These are phyloP conservation scores for Neurospora hispaniola DNA, from an alignment of 495 filamentous ascomycete species.

Conservation along the genomic window DNA sequence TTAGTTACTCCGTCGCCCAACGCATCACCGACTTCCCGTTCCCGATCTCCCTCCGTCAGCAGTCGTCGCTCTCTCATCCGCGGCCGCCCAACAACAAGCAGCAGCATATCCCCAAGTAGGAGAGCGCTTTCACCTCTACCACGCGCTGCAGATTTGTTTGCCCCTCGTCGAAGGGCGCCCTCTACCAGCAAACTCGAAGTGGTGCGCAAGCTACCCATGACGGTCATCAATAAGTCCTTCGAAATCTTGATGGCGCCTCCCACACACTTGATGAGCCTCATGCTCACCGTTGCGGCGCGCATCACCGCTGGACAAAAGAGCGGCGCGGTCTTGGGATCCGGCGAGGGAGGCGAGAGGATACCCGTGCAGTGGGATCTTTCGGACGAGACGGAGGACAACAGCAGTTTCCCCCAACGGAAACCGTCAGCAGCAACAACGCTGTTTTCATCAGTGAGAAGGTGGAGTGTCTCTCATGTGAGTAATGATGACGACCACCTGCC, in stretches of 20 bases:
- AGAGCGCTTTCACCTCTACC: slow-evolving; percentile 63
- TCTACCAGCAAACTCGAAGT: slow-evolving; percentile 21
- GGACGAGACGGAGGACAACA: slow-evolving; percentile 28
- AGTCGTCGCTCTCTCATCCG: slow-evolving; percentile 12
- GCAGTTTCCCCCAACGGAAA: slow-evolving; percentile 12
- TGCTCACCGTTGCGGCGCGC: slow-evolving; percentile 67
- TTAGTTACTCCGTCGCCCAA: slow-evolving; percentile 1
- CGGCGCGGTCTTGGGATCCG: slow-evolving; percentile 37
- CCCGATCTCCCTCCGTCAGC: neutral
- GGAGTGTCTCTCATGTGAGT: neutral
- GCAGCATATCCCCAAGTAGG: slow-evolving; percentile 39
- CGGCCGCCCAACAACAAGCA: slow-evolving; percentile 22
- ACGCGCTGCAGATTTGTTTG: slow-evolving; percentile 52
- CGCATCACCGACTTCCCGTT: neutral
- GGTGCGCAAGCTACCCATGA: slow-evolving; percentile 48
- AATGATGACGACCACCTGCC: neutral
- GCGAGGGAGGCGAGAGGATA: slow-evolving; percentile 39
- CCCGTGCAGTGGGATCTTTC: slow-evolving; percentile 46
- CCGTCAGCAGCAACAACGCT: slow-evolving; percentile 8
- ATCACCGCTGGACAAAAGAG: slow-evolving; percentile 56
- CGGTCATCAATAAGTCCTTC: slow-evolving; percentile 64
- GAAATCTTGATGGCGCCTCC: slow-evolving; percentile 67
- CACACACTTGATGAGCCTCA: slow-evolving; percentile 59
- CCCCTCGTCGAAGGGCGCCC: slow-evolving; percentile 25
- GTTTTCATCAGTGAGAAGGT: slow-evolving; percentile 1